A percentile compares a stretch with the other conserved stretches of the same genome.
These are phyloP conservation scores for Mycena latifolia DNA, from an alignment of 768 basidiomycete genomes.

Conservation along the genomic window DNA sequence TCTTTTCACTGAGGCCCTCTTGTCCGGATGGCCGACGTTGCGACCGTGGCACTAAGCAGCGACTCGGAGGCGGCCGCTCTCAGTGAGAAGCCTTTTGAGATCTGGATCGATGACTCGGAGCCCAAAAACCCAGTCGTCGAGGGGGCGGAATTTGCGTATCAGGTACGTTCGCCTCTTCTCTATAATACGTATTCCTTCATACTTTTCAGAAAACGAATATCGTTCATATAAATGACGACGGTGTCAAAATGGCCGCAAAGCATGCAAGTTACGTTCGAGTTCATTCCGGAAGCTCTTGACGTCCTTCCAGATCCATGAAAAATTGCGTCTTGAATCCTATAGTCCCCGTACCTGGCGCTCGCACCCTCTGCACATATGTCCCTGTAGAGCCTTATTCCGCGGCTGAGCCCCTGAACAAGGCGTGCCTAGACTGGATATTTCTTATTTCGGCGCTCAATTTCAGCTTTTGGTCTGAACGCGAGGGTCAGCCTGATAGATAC, in stretches of 20 bases:
- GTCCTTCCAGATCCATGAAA: conserved; percentile 67
- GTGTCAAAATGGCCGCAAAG: conserved; percentile 75
- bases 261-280: conserved; percentile 58
- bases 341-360: conserved; percentile 86
- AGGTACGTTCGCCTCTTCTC: conserved; percentile 52
- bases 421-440: conserved; percentile 88
- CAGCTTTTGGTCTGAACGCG: conserved; percentile 87
- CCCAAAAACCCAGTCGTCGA: conserved; percentile 69
- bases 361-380: conserved; percentile 80
- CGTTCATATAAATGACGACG: conserved; percentile 69
- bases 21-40: conserved; percentile 8
- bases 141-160: conserved; percentile 68
- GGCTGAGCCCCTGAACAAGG: conserved; percentile 64
- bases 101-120: conserved; percentile 36
- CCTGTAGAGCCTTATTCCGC: conserved; percentile 73
- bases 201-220: conserved; percentile 65
- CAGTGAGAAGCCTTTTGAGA: conserved; percentile 17
- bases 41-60: conserved; percentile 13
- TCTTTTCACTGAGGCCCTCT: not conserved
- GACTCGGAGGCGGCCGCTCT: conserved; percentile 44
- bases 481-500: conserved; percentile 70
- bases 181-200: conserved; percentile 1
- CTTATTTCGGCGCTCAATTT: conserved; percentile 89
- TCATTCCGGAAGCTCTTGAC: conserved; percentile 2
- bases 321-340: conserved; percentile 73